These are phyloP conservation scores for Mycena rosella DNA, from an alignment of 768 basidiomycete genomes.

Conservation along the genomic window DNA sequence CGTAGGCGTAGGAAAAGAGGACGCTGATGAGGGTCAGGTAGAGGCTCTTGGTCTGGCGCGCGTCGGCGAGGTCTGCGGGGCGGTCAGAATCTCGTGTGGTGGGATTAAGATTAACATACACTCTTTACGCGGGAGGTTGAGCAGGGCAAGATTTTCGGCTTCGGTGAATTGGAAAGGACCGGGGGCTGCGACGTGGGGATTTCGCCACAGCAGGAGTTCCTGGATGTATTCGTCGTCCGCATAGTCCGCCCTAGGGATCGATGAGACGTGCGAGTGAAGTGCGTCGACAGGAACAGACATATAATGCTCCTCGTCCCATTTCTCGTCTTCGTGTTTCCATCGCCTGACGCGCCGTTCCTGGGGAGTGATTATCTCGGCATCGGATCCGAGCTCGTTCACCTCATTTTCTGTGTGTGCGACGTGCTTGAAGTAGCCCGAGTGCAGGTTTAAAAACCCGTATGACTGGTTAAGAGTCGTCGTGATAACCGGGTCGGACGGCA, in stretches of 20 bases:
- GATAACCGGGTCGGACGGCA: constrained; percentile 58
- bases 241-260: constrained; percentile 77
- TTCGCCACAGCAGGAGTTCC: constrained; percentile 63
- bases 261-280: neutral
- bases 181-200: constrained; percentile 59
- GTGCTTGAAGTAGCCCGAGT: constrained; percentile 82
- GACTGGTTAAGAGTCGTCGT: constrained; percentile 58
- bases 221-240: constrained; percentile 82
- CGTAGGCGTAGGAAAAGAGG: constrained; percentile 87
- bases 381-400: constrained; percentile 80
- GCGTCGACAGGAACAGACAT: constrained; percentile 61
- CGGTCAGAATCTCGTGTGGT: neutral
- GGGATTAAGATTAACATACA: constrained; percentile 52
- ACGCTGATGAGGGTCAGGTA: constrained; percentile 79
- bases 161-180: constrained; percentile 71
- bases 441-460: constrained; percentile 84
- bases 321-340: constrained; percentile 74
- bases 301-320: constrained; percentile 89
- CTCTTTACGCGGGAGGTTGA: constrained; percentile 68
- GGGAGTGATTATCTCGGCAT: constrained; percentile 68
- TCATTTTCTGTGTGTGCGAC: constrained; percentile 84
- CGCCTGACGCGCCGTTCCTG: constrained; percentile 68
- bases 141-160: constrained; percentile 76
- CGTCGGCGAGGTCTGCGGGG: constrained; percentile 69
- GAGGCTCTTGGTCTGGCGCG: constrained; percentile 67